Conservation (phyloP, 2,329 filamentous ascomycete genomes). For the Botrytis byssoidea region DNA sequence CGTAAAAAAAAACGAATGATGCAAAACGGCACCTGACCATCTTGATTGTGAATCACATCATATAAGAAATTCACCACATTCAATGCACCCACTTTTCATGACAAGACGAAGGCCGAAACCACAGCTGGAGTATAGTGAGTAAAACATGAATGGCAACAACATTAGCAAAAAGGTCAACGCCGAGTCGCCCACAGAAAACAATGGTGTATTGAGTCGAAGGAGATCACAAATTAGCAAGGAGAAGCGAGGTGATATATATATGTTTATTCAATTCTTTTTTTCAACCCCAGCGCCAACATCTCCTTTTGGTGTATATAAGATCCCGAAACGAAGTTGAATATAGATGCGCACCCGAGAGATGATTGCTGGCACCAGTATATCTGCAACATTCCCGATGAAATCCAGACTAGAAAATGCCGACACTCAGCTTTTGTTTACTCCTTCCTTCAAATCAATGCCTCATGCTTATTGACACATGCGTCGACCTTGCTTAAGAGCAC, state of each 20-base stretch:
- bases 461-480: conserved; percentile 37
- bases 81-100: background rate
- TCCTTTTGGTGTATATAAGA: background rate
- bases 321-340: background rate
- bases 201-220: background rate
- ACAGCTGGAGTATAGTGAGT: background rate
- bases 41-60: conserved; percentile 11
- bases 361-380: background rate
- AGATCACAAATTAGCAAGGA: background rate
- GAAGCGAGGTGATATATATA: background rate
- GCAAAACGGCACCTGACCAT: background rate
- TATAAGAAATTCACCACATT: conserved; percentile 1
- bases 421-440: background rate
- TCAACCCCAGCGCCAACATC: background rate
- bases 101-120: background rate
- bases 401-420: background rate
- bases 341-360: background rate
- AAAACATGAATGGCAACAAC: no score
- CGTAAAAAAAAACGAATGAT: background rate
- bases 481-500: conserved; percentile 52
- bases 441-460: background rate
- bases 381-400: background rate
- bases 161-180: background rate
- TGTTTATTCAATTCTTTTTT: background rate
- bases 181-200: background rate